phyloP scores from a whole-genome alignment of 1,284 basidiomycete species.

The Inonotus obliquus region DNA sequence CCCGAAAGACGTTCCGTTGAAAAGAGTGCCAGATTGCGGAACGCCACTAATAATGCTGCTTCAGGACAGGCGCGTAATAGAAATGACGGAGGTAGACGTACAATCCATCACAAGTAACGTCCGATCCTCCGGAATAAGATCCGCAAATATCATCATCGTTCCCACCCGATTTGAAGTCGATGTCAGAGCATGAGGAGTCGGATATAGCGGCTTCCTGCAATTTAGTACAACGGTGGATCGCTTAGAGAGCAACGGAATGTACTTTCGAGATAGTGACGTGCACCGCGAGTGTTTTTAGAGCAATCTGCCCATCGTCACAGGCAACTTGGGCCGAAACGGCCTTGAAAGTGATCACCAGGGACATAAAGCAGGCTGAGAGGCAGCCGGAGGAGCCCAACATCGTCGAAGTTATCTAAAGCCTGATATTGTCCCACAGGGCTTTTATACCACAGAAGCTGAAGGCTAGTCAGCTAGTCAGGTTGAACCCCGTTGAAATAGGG shows the following conservation, averaged over 20 bases:
- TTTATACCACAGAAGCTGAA: no score
- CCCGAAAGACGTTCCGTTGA: background rate
- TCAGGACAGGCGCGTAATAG: background rate
- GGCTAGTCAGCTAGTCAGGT: no score
- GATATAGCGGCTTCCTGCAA: background rate
- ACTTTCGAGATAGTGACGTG: background rate
- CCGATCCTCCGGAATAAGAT: background rate
- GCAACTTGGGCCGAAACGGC: background rate
- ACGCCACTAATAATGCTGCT: background rate
- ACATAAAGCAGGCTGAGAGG: background rate
- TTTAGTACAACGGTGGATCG: background rate
- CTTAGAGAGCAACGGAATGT: background rate
- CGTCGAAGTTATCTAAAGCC: no score
- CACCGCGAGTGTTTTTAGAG: background rate
- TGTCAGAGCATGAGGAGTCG: background rate
- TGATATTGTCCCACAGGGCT: no score
- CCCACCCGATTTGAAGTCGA: background rate
- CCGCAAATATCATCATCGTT: background rate
- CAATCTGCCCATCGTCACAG: background rate
- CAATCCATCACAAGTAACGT: background rate
- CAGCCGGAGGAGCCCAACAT: background rate
- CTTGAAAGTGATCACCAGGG: background rate
- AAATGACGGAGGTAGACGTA: background rate
- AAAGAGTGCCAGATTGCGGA: background rate
- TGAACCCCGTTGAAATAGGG: no score